Conservation (phyloP, 148 eudicot genomes). For the Rhododendron ferrugineum region DNA sequence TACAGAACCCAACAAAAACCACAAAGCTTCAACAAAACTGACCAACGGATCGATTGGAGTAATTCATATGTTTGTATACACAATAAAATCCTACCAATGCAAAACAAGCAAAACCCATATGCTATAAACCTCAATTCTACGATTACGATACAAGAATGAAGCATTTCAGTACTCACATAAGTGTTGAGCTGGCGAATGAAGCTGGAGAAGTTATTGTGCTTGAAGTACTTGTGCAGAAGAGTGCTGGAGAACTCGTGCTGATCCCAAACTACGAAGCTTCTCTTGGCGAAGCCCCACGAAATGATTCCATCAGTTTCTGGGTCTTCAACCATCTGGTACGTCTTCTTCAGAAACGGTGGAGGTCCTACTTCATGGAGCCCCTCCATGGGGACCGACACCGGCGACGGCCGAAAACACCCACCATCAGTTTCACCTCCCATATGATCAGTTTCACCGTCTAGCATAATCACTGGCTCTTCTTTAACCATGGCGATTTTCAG, state of each 20-base stretch:
- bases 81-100: not conserved
- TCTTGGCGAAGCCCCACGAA: constrained; percentile 41
- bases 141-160: not conserved
- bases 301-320: constrained; percentile 44
- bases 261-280: constrained; percentile 63
- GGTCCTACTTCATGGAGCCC: constrained; percentile 45
- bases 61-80: not conserved
- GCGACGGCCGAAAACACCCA: not conserved
- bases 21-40: not conserved
- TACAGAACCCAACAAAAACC: not conserved
- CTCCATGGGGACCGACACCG: constrained; percentile 23
- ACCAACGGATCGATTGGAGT: not conserved
- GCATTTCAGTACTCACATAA: constrained; percentile 34
- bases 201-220: constrained; percentile 75
- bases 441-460: constrained; percentile 7
- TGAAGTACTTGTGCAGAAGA: constrained; percentile 59
- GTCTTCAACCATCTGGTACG: constrained; percentile 66
- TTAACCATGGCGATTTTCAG: constrained; percentile 5
- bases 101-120: not conserved
- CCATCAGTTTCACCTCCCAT: constrained; percentile 2
- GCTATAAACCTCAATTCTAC: not conserved
- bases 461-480: constrained; percentile 20
- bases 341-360: constrained; percentile 67
- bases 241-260: constrained; percentile 37
- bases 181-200: constrained; percentile 81